Evolutionary conservation across 306 rosid genomes (phyloP).

Genomic region (Prunus kanzakura): DNA sequence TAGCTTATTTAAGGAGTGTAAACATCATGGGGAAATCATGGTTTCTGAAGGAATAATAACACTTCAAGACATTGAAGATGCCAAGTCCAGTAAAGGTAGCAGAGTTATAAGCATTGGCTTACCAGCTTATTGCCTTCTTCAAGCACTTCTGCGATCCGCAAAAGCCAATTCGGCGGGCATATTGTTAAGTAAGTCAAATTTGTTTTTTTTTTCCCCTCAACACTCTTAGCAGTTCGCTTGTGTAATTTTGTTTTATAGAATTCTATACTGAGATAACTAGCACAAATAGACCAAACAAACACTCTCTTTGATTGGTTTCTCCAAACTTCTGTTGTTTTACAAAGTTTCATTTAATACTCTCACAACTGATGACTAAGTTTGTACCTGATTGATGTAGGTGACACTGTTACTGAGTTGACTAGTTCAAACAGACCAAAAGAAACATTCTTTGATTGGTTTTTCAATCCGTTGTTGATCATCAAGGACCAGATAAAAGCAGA

Average conservation of each 20-base stretch:
- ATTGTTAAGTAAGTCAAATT: constrained; percentile 54
- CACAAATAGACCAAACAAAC: not conserved
- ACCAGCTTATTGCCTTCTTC: constrained; percentile 80
- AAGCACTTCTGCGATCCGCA: constrained; percentile 73
- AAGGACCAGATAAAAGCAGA: constrained; percentile 92
- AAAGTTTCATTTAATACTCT: not conserved
- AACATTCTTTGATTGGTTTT: constrained; percentile 77
- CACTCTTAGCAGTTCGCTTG: no score
- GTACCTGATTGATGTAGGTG: constrained; percentile 44
- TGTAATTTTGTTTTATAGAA: not conserved
- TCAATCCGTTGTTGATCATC: constrained; percentile 77
- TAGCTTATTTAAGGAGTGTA: constrained; percentile 60
- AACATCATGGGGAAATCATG: constrained; percentile 53
- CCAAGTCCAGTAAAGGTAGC: constrained; percentile 67
- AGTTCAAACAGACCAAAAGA: constrained; percentile 80
- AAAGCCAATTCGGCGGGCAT: constrained; percentile 60
- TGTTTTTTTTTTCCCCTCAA: not conserved
- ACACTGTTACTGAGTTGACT: constrained; percentile 62
- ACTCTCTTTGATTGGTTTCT: not conserved
- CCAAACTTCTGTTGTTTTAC: not conserved
- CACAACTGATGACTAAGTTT: not conserved
- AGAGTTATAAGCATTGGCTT: constrained; percentile 70
- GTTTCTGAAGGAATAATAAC: constrained; percentile 75
- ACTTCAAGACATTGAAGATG: constrained; percentile 61
- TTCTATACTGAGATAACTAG: not conserved